Conservation (phyloP, 345 rosid species). For the Isatis tinctoria region DNA sequence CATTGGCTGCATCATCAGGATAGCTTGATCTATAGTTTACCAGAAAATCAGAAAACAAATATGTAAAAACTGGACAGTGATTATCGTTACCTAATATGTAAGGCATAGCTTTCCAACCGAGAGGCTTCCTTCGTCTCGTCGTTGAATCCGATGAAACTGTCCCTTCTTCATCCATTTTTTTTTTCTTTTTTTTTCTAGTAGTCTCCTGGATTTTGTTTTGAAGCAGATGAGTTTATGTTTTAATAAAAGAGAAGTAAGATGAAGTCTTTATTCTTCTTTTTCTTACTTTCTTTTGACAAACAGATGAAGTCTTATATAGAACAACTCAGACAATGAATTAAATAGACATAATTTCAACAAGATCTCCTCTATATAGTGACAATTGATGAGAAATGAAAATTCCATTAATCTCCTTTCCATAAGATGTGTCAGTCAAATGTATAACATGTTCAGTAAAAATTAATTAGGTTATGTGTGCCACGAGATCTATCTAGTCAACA, state of each 20-base stretch:
- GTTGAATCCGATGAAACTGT: slow-evolving; percentile 5
- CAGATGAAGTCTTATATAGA: background rate
- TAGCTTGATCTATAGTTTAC: background rate
- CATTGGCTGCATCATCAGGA: slow-evolving; percentile 47
- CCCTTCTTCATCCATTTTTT: slow-evolving; percentile 10
- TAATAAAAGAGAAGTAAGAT: background rate
- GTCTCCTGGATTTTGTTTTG: background rate
- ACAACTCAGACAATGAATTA: background rate
- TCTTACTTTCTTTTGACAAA: too few relatives aligned
- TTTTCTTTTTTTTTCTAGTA: background rate
- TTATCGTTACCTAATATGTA: slow-evolving; percentile 52
- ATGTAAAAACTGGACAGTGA: background rate
- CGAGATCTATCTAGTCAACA: background rate
- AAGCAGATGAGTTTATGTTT: background rate
- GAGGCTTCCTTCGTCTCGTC: slow-evolving; percentile 33
- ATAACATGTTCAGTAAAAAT: background rate
- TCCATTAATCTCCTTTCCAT: background rate
- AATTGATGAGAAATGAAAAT: background rate
- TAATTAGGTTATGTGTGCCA: background rate
- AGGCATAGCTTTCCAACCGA: slow-evolving; percentile 88
- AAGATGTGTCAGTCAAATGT: background rate
- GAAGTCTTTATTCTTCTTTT: too few relatives aligned
- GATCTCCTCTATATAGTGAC: background rate
- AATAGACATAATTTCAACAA: background rate
- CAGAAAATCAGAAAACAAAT: background rate